A percentile compares a stretch with the other conserved stretches of the same genome.
These are phyloP conservation scores for Golubevia sp. DNA, from an alignment of 1,284 basidiomycete genomes.

Conservation along the genomic window DNA sequence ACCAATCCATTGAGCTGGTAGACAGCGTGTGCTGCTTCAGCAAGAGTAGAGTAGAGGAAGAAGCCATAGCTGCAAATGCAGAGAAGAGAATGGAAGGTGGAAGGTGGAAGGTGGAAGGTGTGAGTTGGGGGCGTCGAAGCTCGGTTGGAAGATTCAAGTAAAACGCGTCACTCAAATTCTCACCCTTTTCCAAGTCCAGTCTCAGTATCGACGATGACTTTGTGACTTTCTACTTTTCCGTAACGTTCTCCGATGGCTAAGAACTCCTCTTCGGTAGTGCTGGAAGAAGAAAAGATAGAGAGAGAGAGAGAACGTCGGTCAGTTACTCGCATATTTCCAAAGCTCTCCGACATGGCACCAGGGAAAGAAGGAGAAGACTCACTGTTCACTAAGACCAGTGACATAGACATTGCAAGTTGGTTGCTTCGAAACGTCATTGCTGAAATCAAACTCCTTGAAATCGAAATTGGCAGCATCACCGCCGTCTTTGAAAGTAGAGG, in stretches of 20 bases:
- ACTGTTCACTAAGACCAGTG: not conserved
- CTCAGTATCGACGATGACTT: slow-evolving; percentile 46
- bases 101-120: not conserved
- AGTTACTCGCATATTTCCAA: no score
- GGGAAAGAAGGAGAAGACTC: no score
- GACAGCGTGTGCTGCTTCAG: slow-evolving; percentile 34
- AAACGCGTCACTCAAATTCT: not conserved
- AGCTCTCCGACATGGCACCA: no score
- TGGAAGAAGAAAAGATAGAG: not conserved
- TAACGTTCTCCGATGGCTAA: slow-evolving; percentile 32
- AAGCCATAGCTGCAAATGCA: slow-evolving; percentile 26
- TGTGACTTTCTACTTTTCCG: slow-evolving; percentile 47
- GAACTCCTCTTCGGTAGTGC: slow-evolving; percentile 37
- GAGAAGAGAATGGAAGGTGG: no score
- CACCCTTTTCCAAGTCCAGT: slow-evolving; percentile 42
- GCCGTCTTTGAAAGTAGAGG: not conserved
- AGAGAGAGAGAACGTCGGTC: no score
- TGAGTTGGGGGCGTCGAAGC: no score
- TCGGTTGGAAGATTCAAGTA: no score
- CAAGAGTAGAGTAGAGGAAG: slow-evolving; percentile 34
- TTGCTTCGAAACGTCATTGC: no score
- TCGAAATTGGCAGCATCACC: not conserved
- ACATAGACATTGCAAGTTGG: not conserved
- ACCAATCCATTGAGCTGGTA: slow-evolving; percentile 27
- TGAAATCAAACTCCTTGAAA: no score